Conservation (phyloP, 768 basidiomycete species). For the Mycena olivaceomarginata region DNA sequence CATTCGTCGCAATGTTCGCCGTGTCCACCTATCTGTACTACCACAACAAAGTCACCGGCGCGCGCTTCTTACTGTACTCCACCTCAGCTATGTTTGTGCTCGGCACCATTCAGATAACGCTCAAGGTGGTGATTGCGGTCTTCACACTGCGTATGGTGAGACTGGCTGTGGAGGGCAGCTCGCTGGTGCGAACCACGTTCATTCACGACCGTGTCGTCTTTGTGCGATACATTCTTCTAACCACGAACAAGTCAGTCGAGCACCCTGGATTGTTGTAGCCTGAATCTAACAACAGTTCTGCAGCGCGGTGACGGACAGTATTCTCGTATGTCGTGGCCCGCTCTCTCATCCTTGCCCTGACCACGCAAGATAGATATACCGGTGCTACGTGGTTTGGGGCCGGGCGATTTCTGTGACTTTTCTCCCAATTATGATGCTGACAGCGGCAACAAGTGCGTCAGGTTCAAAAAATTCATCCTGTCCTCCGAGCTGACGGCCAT, state of each 20-base stretch:
- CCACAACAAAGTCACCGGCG: constrained; percentile 6
- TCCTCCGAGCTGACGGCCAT: not conserved
- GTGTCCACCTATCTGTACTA: not conserved
- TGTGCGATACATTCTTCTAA: not conserved
- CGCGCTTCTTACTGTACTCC: constrained; percentile 1
- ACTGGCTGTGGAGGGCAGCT: constrained; percentile 13
- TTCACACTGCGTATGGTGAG: not conserved
- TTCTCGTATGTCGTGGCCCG: not conserved
- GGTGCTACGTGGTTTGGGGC: constrained; percentile 25
- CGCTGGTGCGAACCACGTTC: not conserved
- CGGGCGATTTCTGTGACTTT: not conserved
- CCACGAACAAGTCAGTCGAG: constrained; percentile 15
- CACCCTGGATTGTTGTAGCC: not conserved
- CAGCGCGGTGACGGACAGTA: constrained; percentile 11
- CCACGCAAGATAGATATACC: constrained; percentile 5
- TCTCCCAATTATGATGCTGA: not conserved
- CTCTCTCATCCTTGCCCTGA: not conserved
- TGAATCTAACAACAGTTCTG: not conserved
- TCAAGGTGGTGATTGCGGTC: not conserved
- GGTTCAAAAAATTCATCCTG: not conserved
- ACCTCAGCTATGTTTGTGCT: constrained; percentile 2
- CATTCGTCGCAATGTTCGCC: constrained; percentile 6
- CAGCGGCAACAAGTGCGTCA: not conserved
- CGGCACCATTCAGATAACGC: constrained; percentile 2
- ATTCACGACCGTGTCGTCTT: not conserved